These are phyloP conservation scores for Dendrocalamus latiflorus DNA, from an alignment of 202 grass and related monocot genomes.

Conservation along the genomic window DNA sequence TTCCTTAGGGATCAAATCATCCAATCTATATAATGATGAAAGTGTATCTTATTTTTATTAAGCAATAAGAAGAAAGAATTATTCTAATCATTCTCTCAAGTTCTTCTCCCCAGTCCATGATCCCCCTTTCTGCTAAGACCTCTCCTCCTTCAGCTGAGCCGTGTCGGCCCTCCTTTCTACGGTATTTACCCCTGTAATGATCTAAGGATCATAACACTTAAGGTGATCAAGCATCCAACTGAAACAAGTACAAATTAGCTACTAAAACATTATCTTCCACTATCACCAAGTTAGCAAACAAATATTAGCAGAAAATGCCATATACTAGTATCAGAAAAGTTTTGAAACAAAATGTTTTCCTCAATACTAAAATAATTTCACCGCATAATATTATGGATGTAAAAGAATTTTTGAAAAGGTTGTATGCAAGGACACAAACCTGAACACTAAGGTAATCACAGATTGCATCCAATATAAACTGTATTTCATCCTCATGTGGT, in stretches of 20 bases:
- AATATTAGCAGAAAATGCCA: not conserved
- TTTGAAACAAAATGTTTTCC: not conserved
- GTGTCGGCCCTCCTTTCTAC: too few species aligned
- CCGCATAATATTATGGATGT: not conserved
- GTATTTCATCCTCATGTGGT: constrained; percentile 99
- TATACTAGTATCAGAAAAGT: not conserved
- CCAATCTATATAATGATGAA: too few species aligned
- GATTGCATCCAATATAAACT: constrained; percentile 92
- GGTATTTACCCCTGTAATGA: too few species aligned
- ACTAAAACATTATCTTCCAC: not conserved
- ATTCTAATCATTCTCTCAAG: too few species aligned
- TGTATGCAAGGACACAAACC: constrained; percentile 45
- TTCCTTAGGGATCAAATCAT: too few species aligned
- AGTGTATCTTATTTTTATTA: too few species aligned
- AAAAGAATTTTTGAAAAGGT: not conserved
- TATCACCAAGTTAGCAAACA: not conserved
- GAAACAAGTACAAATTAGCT: not conserved
- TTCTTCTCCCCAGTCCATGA: too few species aligned
- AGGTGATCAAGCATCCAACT: not conserved
- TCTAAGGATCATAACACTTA: not conserved
- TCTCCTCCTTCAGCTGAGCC: too few species aligned
- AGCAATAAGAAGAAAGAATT: too few species aligned
- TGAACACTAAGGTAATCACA: constrained; percentile 92
- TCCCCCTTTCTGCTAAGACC: too few species aligned
- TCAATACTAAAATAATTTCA: not conserved